phyloP scores from a whole-genome alignment of 768 basidiomycete genomes.

The Calocybe gangraenosa region DNA sequence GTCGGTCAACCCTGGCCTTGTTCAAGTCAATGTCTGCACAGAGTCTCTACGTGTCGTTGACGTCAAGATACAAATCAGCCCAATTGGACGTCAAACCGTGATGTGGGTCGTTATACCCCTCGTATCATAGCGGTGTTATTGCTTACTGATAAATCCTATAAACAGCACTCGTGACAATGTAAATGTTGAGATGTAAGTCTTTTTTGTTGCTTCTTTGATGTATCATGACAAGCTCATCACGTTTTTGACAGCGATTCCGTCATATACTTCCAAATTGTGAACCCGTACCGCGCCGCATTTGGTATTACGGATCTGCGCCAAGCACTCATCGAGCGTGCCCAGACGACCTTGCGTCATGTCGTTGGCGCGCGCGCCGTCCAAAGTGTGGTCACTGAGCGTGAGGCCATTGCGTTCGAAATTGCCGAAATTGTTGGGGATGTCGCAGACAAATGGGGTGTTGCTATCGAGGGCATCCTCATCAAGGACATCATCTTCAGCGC shows the following conservation, averaged over 20 bases:
- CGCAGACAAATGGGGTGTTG: conserved; percentile 95
- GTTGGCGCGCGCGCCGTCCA: conserved; percentile 95
- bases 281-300: conserved; percentile 91
- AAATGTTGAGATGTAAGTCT: conserved; percentile 81
- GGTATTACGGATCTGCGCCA: conserved; percentile 88
- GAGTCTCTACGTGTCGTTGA: conserved; percentile 84
- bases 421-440: conserved; percentile 93
- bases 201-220: not conserved
- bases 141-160: not conserved
- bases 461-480: conserved; percentile 94
- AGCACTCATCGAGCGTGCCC: conserved; percentile 79
- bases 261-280: conserved; percentile 87
- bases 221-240: not conserved
- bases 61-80: conserved; percentile 93
- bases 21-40: conserved; percentile 91
- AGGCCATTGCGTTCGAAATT: conserved; percentile 94
- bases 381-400: conserved; percentile 93
- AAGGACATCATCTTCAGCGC: conserved; percentile 92
- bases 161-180: conserved; percentile 87
- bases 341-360: conserved; percentile 96
- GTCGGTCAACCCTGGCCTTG: conserved; percentile 89
- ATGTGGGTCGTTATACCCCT: conserved; percentile 40
- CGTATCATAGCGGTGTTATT: not conserved
- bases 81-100: conserved; percentile 83
- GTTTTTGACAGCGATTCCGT: conserved; percentile 69